These are phyloP conservation scores for Chrysophaeum taylorii DNA, from an alignment of 352 stramenopile species.

Conservation along the genomic window DNA sequence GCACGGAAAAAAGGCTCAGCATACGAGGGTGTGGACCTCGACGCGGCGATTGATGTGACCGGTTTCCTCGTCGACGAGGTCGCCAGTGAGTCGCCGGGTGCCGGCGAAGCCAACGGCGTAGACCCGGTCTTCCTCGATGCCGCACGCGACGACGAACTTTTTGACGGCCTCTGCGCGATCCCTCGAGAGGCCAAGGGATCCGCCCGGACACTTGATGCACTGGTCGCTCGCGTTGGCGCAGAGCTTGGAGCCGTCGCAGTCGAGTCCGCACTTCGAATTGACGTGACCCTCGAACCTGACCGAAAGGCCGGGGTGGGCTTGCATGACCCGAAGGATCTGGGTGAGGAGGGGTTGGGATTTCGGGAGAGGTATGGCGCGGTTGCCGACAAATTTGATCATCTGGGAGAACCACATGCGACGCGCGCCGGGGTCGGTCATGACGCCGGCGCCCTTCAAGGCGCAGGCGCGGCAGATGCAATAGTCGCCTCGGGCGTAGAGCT, in stretches of 20 bases:
- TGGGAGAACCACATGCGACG: conserved; percentile 10
- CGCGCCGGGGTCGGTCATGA: conserved; percentile 4
- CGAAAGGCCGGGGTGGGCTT: not conserved
- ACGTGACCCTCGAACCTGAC: conserved; percentile 11
- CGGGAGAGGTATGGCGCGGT: not conserved
- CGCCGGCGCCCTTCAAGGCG: conserved; percentile 1
- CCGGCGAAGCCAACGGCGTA: conserved; percentile 6
- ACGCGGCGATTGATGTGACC: conserved; percentile 11
- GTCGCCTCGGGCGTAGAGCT: conserved; percentile 5
- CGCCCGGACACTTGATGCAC: not conserved
- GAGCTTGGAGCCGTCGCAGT: not conserved
- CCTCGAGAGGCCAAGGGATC: not conserved
- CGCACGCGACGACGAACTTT: not conserved
- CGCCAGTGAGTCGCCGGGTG: not conserved
- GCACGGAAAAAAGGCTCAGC: no score
- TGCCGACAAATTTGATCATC: conserved; percentile 12
- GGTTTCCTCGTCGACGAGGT: not conserved
- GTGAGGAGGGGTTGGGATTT: conserved; percentile 1
- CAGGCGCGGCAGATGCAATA: conserved; percentile 2
- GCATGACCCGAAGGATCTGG: not conserved
- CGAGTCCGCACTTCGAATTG: conserved; percentile 7
- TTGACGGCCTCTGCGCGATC: not conserved
- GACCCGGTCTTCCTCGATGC: not conserved
- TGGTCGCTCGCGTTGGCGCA: not conserved
- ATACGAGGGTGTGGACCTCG: conserved; percentile 5